Conservation (phyloP, 2,329 filamentous ascomycete genomes). For the Escovopsis sp. region DNA sequence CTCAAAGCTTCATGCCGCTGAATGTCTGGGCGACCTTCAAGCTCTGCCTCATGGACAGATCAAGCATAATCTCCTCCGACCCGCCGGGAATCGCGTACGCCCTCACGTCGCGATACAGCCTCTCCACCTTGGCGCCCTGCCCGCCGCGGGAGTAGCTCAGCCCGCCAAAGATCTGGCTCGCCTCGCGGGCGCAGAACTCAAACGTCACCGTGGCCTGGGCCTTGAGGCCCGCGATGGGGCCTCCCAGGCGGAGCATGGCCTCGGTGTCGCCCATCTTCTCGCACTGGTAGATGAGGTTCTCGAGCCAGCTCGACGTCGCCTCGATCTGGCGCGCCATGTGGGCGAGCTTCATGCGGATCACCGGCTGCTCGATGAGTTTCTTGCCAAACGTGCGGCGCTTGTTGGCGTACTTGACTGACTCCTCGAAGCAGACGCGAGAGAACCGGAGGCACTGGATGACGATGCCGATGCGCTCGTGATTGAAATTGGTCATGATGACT, state of each 20-base stretch:
- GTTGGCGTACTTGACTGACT: constrained; percentile 90
- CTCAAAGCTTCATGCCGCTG: constrained; percentile 79
- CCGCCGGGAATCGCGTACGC: constrained; percentile 95
- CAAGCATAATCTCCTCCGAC: constrained; percentile 96
- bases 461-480: constrained; percentile 97
- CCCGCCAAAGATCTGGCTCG: constrained; percentile 93
- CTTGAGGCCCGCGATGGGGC: constrained; percentile 86
- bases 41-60: constrained; percentile 84
- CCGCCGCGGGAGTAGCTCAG: constrained; percentile 84
- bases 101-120: constrained; percentile 85
- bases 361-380: constrained; percentile 89
- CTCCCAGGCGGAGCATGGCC: constrained; percentile 90
- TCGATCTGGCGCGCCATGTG: constrained; percentile 98
- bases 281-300: constrained; percentile 89
- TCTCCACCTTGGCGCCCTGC: constrained; percentile 89
- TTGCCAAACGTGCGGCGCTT: constrained; percentile 96
- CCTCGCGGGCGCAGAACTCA: constrained; percentile 94
- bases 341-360: constrained; percentile 93
- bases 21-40: constrained; percentile 77
- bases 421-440: constrained; percentile 91
- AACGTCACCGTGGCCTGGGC: constrained; percentile 89
- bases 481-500: constrained; percentile 99
- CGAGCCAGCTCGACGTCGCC: constrained; percentile 91
- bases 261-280: constrained; percentile 85
- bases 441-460: constrained; percentile 96